phyloP scores from a whole-genome alignment of 129 eudicot species.

The Calendula officinalis region DNA sequence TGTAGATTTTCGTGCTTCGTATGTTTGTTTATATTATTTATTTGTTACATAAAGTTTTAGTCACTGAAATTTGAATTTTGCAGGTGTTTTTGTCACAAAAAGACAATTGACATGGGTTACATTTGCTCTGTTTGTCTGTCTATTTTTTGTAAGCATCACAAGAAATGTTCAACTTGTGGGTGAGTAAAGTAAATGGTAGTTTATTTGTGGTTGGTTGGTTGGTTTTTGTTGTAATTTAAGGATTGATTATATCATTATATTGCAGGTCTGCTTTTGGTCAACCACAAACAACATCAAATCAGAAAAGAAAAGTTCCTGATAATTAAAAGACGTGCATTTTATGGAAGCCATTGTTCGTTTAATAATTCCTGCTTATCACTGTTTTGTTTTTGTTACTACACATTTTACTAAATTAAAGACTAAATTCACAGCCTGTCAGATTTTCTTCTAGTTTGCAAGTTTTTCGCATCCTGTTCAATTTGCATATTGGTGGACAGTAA shows the following conservation, averaged over 20 bases:
- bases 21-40: constrained; percentile 33
- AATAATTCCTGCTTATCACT: neutral
- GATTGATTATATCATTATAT: too few relatives aligned
- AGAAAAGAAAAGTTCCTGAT: constrained; percentile 57
- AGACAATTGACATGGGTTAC: constrained; percentile 89
- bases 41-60: neutral
- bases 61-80: neutral
- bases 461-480: too few relatives aligned
- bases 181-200: too few relatives aligned
- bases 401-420: too few relatives aligned
- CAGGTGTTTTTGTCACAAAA: constrained; percentile 98
- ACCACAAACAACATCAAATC: constrained; percentile 49
- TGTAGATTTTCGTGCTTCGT: constrained; percentile 99
- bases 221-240: too few relatives aligned
- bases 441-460: too few relatives aligned
- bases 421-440: too few relatives aligned
- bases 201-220: too few relatives aligned
- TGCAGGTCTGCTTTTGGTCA: constrained; percentile 65
- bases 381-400: neutral
- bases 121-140: constrained; percentile 95
- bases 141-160: constrained; percentile 88
- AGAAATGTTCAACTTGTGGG: constrained; percentile 97
- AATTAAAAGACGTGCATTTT: neutral
- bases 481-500: too few relatives aligned
- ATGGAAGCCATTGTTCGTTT: neutral